These are phyloP conservation scores for Alternaria ventricosa DNA, from an alignment of 2,329 filamentous ascomycete species.

Conservation along the genomic window DNA sequence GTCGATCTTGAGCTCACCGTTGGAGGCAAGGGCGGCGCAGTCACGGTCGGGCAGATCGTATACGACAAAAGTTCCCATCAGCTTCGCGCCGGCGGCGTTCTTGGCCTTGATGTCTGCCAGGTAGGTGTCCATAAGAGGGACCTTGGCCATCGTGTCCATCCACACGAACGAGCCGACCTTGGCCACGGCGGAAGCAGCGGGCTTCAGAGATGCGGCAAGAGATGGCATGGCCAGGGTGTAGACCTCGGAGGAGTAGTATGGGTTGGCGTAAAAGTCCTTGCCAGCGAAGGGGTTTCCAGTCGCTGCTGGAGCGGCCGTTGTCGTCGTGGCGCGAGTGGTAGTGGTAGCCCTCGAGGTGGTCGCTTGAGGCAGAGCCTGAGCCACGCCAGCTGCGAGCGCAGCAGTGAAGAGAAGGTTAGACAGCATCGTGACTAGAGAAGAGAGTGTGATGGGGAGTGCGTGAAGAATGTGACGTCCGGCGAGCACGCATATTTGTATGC, in stretches of 20 bases:
- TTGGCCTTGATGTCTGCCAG: constrained; percentile 56
- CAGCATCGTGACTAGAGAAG: constrained; percentile 19
- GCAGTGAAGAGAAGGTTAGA: constrained; percentile 25
- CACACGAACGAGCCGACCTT: constrained; percentile 61
- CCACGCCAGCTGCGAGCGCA: constrained; percentile 29
- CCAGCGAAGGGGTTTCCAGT: constrained; percentile 60
- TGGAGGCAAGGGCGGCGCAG: constrained; percentile 68
- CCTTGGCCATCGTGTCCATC: constrained; percentile 60
- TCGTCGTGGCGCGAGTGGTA: constrained; percentile 17
- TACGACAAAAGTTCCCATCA: constrained; percentile 63
- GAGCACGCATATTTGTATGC: constrained; percentile 23
- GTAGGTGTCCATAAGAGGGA: constrained; percentile 57
- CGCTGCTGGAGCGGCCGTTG: constrained; percentile 16
- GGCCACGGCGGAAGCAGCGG: constrained; percentile 57
- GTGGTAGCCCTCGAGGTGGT: constrained; percentile 16
- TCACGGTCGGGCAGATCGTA: constrained; percentile 70
- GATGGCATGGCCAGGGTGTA: constrained; percentile 66
- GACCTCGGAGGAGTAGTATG: constrained; percentile 62
- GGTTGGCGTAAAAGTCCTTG: constrained; percentile 59
- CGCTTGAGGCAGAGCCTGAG: constrained; percentile 30
- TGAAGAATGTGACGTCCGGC: not conserved
- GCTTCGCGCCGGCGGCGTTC: constrained; percentile 57
- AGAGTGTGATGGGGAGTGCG: constrained; percentile 6
- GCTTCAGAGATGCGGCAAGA: constrained; percentile 61
- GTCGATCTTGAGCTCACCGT: constrained; percentile 66